phyloP scores from a whole-genome alignment of 1,284 basidiomycete species.

The Malassezia pachydermatis region DNA sequence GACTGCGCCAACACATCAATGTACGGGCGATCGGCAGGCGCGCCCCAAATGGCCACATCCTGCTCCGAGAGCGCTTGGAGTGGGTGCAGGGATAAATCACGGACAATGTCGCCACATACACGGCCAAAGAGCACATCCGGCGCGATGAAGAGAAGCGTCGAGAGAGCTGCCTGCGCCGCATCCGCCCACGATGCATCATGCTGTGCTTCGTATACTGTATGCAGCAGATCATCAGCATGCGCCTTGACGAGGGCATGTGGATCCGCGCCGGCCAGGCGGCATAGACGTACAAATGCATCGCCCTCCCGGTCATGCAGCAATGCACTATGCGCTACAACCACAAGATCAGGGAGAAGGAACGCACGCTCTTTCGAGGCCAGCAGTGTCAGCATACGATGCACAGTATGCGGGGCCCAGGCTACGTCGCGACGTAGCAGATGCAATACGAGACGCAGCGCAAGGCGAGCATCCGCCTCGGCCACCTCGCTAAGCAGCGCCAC shows the following conservation, averaged over 20 bases:
- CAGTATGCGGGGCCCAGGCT: not conserved
- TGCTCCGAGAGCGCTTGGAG: slow-evolving; percentile 26
- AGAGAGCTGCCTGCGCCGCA: slow-evolving; percentile 33
- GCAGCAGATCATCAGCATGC: slow-evolving; percentile 25
- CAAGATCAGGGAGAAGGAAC: slow-evolving; percentile 28
- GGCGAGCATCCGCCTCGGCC: not conserved
- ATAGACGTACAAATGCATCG: slow-evolving; percentile 37
- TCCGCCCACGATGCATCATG: slow-evolving; percentile 19
- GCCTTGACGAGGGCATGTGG: slow-evolving; percentile 31
- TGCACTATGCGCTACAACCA: slow-evolving; percentile 39
- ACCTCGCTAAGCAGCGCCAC: slow-evolving; percentile 4
- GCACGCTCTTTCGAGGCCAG: slow-evolving; percentile 13
- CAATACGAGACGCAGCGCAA: slow-evolving; percentile 2
- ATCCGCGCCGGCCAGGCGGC: slow-evolving; percentile 30
- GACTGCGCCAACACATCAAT: slow-evolving; percentile 34
- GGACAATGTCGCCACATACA: slow-evolving; percentile 26
- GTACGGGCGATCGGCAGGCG: slow-evolving; percentile 30
- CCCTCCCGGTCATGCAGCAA: slow-evolving; percentile 28
- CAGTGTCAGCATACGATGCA: not conserved
- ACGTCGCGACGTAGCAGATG: not conserved
- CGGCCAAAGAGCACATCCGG: slow-evolving; percentile 32
- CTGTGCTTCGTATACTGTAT: slow-evolving; percentile 21
- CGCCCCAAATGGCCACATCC: slow-evolving; percentile 42
- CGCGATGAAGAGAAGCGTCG: slow-evolving; percentile 34
- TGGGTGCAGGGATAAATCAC: slow-evolving; percentile 23